These are phyloP conservation scores for Barnettozyma vustinii DNA, from an alignment of 805 yeast genomes.

Conservation along the genomic window DNA sequence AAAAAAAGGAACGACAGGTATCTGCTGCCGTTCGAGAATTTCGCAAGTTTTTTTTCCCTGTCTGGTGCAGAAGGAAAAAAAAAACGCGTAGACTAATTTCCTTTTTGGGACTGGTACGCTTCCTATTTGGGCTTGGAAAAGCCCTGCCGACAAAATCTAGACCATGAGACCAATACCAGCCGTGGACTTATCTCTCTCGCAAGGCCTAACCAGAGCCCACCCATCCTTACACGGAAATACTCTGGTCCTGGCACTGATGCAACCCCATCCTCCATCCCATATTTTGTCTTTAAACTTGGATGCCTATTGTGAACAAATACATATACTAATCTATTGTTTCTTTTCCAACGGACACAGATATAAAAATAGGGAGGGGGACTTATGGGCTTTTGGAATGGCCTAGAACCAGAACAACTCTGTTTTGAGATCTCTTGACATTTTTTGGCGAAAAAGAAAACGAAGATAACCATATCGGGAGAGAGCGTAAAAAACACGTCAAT, in stretches of 20 bases:
- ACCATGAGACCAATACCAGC: not conserved
- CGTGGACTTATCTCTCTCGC: not conserved
- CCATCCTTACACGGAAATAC: too few relatives aligned
- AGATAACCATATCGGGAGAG: not conserved
- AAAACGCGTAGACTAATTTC: constrained; percentile 1
- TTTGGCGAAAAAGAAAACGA: not conserved
- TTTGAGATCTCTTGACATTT: not conserved
- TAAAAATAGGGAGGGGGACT: not conserved
- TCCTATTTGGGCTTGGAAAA: constrained; percentile 3
- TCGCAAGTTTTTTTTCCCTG: not conserved
- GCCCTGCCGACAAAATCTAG: not conserved
- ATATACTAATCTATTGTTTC: not conserved
- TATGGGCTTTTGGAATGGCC: not conserved
- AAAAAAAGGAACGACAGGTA: constrained; percentile 1
- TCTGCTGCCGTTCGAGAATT: not conserved
- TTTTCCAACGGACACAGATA: not conserved
- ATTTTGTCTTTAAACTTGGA: not conserved
- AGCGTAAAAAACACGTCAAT: not conserved
- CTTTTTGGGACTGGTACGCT: not conserved
- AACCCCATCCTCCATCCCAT: too few relatives aligned
- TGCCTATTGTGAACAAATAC: not conserved
- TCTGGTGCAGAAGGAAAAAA: not conserved
- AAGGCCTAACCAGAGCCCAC: too few relatives aligned
- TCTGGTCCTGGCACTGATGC: too few relatives aligned
- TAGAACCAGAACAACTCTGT: not conserved